Evolutionary conservation across 2,329 filamentous ascomycete genomes (phyloP).

Genomic region (Fusarium equiseti): DNA sequence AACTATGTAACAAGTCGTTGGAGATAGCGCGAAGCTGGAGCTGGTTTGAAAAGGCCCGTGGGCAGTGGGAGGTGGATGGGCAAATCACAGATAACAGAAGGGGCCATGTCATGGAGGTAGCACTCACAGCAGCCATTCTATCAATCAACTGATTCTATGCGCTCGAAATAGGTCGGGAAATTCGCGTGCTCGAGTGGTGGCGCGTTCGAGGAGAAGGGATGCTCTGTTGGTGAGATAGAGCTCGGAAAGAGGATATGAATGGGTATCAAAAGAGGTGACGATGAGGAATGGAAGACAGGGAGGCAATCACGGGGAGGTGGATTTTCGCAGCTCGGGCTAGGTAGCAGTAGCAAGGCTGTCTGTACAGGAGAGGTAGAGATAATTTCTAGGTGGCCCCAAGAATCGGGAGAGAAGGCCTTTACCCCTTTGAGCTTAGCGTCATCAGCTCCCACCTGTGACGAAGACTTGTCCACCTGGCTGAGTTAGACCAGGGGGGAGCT

Average conservation of each 20-base stretch:
- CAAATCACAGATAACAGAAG: slow-evolving; percentile 32
- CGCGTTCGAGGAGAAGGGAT: slow-evolving; percentile 26
- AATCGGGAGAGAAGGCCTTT: slow-evolving; percentile 37
- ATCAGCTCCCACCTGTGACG: slow-evolving; percentile 29
- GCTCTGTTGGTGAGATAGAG: slow-evolving; percentile 37
- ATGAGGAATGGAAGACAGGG: slow-evolving; percentile 47
- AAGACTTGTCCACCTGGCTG: slow-evolving; percentile 20
- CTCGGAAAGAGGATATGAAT: slow-evolving; percentile 42
- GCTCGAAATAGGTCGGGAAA: slow-evolving; percentile 42
- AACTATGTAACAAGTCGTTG: neutral
- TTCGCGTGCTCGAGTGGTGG: slow-evolving; percentile 38
- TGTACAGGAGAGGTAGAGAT: slow-evolving; percentile 47
- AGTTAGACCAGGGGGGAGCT: slow-evolving; percentile 40
- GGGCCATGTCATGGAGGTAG: slow-evolving; percentile 35
- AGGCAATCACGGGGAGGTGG: slow-evolving; percentile 49
- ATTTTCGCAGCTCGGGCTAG: slow-evolving; percentile 49
- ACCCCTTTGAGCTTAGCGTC: slow-evolving; percentile 39
- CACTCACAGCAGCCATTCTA: slow-evolving; percentile 61
- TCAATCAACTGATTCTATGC: slow-evolving; percentile 50
- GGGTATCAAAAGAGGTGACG: slow-evolving; percentile 52
- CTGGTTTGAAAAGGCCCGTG: slow-evolving; percentile 9
- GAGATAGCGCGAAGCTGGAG: slow-evolving; percentile 12
- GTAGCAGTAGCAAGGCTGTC: slow-evolving; percentile 43
- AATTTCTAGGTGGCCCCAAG: slow-evolving; percentile 52
- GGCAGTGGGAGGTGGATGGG: slow-evolving; percentile 19